These are phyloP conservation scores for Colletotrichum filicis DNA, from an alignment of 2,329 filamentous ascomycete species.

Conservation along the genomic window DNA sequence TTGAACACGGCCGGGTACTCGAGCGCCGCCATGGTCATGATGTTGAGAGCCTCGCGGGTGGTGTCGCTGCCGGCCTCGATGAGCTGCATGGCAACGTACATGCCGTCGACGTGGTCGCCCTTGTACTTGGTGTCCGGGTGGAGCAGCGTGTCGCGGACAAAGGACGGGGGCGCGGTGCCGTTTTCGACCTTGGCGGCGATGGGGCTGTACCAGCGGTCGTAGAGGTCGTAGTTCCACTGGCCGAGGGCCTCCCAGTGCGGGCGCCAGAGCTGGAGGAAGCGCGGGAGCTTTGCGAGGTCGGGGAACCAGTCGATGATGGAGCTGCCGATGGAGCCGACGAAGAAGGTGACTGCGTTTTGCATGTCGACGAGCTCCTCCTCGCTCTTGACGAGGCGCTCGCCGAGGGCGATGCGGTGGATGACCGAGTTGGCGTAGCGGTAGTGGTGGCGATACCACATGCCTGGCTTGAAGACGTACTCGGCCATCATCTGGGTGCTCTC, in stretches of 20 bases:
- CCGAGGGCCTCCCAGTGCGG: slow-evolving; percentile 46
- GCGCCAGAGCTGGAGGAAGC: slow-evolving; percentile 46
- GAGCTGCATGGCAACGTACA: slow-evolving; percentile 48
- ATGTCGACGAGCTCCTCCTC: slow-evolving; percentile 48
- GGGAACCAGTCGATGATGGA: slow-evolving; percentile 53
- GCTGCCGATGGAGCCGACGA: slow-evolving; percentile 47
- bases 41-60: slow-evolving; percentile 49
- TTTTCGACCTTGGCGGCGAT: slow-evolving; percentile 39
- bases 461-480: slow-evolving; percentile 40
- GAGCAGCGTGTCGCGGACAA: slow-evolving; percentile 47
- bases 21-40: slow-evolving; percentile 43
- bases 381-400: slow-evolving; percentile 44
- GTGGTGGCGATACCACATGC: slow-evolving; percentile 50
- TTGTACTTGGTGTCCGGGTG: slow-evolving; percentile 40
- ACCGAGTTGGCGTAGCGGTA: slow-evolving; percentile 53
- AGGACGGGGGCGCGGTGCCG: slow-evolving; percentile 46
- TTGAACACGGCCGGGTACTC: slow-evolving; percentile 46
- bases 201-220: slow-evolving; percentile 47
- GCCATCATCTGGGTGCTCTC: slow-evolving; percentile 49
- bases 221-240: slow-evolving; percentile 47
- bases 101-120: slow-evolving; percentile 48
- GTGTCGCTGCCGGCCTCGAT: slow-evolving; percentile 58
- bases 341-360: slow-evolving; percentile 47
- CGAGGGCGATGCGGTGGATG: slow-evolving; percentile 48
- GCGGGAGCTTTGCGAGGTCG: slow-evolving; percentile 43